Evolutionary conservation across 2,329 filamentous ascomycete species (phyloP).

Genomic region (Stagonosporopsis tanaceti): DNA sequence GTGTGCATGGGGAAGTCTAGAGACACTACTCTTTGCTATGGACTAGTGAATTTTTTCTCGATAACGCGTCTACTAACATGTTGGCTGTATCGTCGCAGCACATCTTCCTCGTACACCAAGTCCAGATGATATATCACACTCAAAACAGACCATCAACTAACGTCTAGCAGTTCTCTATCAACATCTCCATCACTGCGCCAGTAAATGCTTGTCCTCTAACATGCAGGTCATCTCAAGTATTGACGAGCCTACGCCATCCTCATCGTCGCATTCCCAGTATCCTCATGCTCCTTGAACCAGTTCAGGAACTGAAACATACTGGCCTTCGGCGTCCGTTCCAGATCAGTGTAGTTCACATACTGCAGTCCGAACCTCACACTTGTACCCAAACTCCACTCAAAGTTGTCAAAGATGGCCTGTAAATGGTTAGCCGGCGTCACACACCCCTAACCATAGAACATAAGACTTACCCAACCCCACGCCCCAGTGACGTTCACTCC

Average conservation of each 20-base stretch:
- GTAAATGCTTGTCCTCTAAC: too few relatives aligned
- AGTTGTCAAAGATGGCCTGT: constrained; percentile 52
- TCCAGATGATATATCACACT: too few relatives aligned
- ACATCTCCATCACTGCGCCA: too few relatives aligned
- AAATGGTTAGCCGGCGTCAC: not conserved
- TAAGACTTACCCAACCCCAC: constrained; percentile 46
- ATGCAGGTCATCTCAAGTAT: too few relatives aligned
- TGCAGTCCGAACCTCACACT: constrained; percentile 53
- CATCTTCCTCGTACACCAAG: too few relatives aligned
- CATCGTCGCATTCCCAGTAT: constrained; percentile 38
- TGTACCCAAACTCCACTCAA: constrained; percentile 52
- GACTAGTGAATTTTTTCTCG: too few relatives aligned
- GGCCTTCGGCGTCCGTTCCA: constrained; percentile 54
- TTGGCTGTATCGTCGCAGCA: too few relatives aligned
- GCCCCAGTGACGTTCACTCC: constrained; percentile 54
- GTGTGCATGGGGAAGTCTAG: too few relatives aligned
- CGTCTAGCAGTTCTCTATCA: too few relatives aligned
- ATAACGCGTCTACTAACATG: too few relatives aligned
- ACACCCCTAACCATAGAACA: not conserved
- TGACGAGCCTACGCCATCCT: constrained; percentile 14
- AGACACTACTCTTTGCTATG: too few relatives aligned
- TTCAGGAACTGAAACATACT: constrained; percentile 54
- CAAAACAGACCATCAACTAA: too few relatives aligned
- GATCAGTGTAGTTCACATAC: constrained; percentile 53
- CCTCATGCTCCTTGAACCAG: constrained; percentile 51